Evolutionary conservation across 192 early-diverging fungal species (phyloP).

Genomic region (Coemansia brasiliensis): DNA sequence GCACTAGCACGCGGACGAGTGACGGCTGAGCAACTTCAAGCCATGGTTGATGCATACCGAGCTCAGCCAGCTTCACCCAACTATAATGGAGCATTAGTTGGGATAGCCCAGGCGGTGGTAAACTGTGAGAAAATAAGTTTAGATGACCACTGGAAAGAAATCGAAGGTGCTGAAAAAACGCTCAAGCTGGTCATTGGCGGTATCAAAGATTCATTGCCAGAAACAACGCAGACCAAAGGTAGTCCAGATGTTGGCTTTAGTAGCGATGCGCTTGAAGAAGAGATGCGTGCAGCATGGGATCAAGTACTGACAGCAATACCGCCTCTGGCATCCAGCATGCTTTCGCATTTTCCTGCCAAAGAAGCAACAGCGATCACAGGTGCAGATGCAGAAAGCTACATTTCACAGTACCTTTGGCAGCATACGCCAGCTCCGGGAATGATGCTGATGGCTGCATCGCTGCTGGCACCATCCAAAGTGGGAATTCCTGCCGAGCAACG

Average conservation of each 20-base stretch:
- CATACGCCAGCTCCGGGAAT: constrained; percentile 48
- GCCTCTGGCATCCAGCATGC: constrained; percentile 12
- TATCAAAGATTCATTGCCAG: constrained; percentile 32
- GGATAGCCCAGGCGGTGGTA: constrained; percentile 18
- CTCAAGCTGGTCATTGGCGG: constrained; percentile 44
- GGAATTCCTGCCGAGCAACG: constrained; percentile 35
- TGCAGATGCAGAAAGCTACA: not conserved
- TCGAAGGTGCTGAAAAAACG: constrained; percentile 45
- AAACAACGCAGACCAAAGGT: not conserved
- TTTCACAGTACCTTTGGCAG: constrained; percentile 25
- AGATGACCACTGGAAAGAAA: constrained; percentile 37
- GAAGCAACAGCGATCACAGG: not conserved
- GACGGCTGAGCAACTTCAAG: constrained; percentile 26
- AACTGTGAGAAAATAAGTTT: not conserved
- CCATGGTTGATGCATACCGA: constrained; percentile 9
- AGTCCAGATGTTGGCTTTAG: not conserved
- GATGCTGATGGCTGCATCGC: constrained; percentile 41
- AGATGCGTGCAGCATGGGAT: constrained; percentile 48
- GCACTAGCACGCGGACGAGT: constrained; percentile 14
- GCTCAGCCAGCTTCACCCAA: constrained; percentile 1
- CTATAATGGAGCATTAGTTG: constrained; percentile 2
- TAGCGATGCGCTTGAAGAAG: constrained; percentile 19
- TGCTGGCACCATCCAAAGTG: constrained; percentile 25
- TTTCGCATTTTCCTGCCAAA: constrained; percentile 1
- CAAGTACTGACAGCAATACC: constrained; percentile 40